Percentiles rank a stretch among this genome's conserved stretches.
Evolutionary conservation across 108 stramenopile genomes (phyloP).

Genomic region (Pseudonitzschia delicatissima): DNA sequence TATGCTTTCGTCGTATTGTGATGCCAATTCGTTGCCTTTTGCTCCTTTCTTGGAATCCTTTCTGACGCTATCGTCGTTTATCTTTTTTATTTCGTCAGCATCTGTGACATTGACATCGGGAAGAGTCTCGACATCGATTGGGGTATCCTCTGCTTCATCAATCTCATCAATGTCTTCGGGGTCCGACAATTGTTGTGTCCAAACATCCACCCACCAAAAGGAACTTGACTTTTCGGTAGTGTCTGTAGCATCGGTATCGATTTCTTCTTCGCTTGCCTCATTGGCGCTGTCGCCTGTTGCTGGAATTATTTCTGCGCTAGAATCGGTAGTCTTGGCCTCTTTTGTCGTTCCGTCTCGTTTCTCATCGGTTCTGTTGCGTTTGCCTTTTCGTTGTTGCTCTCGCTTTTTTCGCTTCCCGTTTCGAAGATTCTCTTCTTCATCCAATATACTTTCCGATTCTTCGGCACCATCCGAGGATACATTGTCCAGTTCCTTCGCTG

Average conservation of each 20-base stretch:
- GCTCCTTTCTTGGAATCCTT: not conserved
- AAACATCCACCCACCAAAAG: conserved; percentile 29
- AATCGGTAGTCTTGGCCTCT: not conserved
- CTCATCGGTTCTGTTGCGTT: not conserved
- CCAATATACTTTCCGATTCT: not conserved
- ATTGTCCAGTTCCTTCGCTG: not conserved
- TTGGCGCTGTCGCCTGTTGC: not conserved
- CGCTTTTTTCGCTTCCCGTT: conserved; percentile 1
- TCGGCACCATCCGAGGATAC: not conserved
- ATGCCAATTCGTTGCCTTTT: not conserved
- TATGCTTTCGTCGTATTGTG: not conserved
- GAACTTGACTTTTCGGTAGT: not conserved
- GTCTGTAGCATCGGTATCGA: not conserved
- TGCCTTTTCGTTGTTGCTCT: not conserved
- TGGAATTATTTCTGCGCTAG: not conserved
- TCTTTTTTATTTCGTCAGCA: not conserved
- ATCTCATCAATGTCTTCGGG: conserved; percentile 10
- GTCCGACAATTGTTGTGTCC: conserved; percentile 24
- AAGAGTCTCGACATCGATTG: conserved; percentile 3
- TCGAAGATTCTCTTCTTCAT: conserved; percentile 9
- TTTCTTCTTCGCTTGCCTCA: not conserved
- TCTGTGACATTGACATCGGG: not conserved
- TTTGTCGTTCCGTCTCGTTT: not conserved
- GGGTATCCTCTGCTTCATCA: not conserved
- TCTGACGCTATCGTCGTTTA: not conserved